Base-by-base conservation (phyloP, 202 grass and related monocot species). In the Elaeis oleifera region DNA sequence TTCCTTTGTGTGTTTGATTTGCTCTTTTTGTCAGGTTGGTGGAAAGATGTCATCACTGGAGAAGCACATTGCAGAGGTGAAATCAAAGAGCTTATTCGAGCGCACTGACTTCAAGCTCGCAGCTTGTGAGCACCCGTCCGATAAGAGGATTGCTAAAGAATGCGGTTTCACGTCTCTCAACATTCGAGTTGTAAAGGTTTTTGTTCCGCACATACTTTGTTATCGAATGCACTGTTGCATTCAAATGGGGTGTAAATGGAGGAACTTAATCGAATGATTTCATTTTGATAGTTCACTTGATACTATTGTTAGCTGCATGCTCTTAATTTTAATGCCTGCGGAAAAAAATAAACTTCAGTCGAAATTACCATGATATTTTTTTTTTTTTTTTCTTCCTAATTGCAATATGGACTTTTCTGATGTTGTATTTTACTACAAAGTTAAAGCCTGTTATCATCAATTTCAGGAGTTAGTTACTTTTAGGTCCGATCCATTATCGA, bases 71-170 rank as follows among this genome's bases (percentile, higher is more conserved):
- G 51, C 54, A 13, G 84, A 90, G 61, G 64, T 92, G 82, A 81
- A 77, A 74, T 72, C 71, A 27, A 89, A 86, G 27, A 17, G 21
- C 49, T 24, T 92, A 54, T 97, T 97, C 49, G 77, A 84, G 0
- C 82, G 80, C 11, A 89, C 92, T 0, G 92, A 97, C 64, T 97
- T 97, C 79, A 97, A 97, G 60, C 69, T 97, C 25, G 88, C 92
- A 54, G 79, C 79, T 67, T 97, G 92, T 71, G 74, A 84, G 4
- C 76, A 77, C 6, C 88, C 88, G 1, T 72, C 64, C 4, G 75
- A 92, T 57, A 77, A 79, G 63, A 81, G 51, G 75, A 59, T 97
- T 49, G 68, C 79, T 49, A 86, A 64, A 63, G 88, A 97, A 62
- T 91, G 88, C 19, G 88, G 92, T 23, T 97, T 97, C 78, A 83